These are phyloP conservation scores for Lactuca sativa DNA, from an alignment of 129 eudicot genomes.

Conservation along the genomic window DNA sequence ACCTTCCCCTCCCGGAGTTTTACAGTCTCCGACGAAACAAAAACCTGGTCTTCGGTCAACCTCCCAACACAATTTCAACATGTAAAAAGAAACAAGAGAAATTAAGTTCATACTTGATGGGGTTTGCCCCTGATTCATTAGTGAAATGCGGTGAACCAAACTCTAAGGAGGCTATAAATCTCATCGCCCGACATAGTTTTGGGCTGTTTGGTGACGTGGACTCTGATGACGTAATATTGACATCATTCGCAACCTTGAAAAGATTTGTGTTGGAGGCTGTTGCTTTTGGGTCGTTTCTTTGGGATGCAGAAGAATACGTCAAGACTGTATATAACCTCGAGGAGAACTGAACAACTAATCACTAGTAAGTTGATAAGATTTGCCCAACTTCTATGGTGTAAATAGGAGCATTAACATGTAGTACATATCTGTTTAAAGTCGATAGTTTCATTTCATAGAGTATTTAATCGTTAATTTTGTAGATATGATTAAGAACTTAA, in stretches of 20 bases:
- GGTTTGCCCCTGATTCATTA: slow-evolving; percentile 52
- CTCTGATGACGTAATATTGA: slow-evolving; percentile 49
- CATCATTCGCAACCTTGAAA: slow-evolving; percentile 74
- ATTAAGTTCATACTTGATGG: slow-evolving; percentile 54
- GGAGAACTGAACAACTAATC: slow-evolving; percentile 48
- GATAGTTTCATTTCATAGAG: neutral
- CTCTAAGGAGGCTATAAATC: slow-evolving; percentile 60
- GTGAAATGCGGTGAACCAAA: slow-evolving; percentile 66
- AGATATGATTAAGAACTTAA: neutral
- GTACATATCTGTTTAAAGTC: slow-evolving; percentile 17
- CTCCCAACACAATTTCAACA: slow-evolving; percentile 28
- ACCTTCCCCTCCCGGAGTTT: slow-evolving; percentile 32
- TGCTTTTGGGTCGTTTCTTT: slow-evolving; percentile 83
- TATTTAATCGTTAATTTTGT: neutral
- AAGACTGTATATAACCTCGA: slow-evolving; percentile 61
- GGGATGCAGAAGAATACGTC: slow-evolving; percentile 79
- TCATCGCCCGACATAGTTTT: slow-evolving; percentile 54
- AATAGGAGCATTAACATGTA: slow-evolving; percentile 1
- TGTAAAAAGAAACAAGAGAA: slow-evolving; percentile 35
- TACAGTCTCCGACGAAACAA: slow-evolving; percentile 34
- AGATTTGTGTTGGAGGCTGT: slow-evolving; percentile 81
- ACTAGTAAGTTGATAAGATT: slow-evolving; percentile 13
- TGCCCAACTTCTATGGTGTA: slow-evolving; percentile 21
- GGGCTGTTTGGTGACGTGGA: slow-evolving; percentile 69
- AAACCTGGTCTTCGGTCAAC: slow-evolving; percentile 37